These are phyloP conservation scores for Escovopsis sp. DNA, from an alignment of 2,329 filamentous ascomycete species.

Conservation along the genomic window DNA sequence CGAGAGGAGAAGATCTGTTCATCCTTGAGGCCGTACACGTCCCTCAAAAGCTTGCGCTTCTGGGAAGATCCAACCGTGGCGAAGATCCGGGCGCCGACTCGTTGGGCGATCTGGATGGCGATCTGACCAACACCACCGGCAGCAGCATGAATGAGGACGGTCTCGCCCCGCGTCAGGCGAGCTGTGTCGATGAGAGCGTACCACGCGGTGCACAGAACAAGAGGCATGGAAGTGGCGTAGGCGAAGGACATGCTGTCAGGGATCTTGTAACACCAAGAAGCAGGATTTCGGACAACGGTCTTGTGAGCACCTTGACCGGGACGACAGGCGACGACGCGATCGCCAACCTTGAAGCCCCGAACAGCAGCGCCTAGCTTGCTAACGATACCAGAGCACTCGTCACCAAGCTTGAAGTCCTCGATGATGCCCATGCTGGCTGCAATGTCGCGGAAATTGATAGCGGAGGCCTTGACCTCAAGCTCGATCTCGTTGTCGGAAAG, in stretches of 20 bases:
- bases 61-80: conserved; percentile 19
- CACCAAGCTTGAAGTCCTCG: conserved; percentile 9
- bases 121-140: conserved; percentile 23
- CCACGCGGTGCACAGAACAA: conserved; percentile 14
- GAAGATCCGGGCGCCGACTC: conserved; percentile 21
- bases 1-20: conserved; percentile 21
- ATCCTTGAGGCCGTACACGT: conserved; percentile 14
- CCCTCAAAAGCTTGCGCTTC: conserved; percentile 15
- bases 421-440: conserved; percentile 14
- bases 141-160: conserved; percentile 23
- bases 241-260: conserved; percentile 12
- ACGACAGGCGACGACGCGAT: conserved; percentile 14
- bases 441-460: conserved; percentile 23
- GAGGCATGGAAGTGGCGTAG: conserved; percentile 13
- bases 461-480: conserved; percentile 15
- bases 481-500: conserved; percentile 14
- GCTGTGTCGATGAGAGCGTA: conserved; percentile 14
- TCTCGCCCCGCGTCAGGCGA: conserved; percentile 9
- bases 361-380: conserved; percentile 8
- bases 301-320: conserved; percentile 11
- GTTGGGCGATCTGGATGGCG: conserved; percentile 21
- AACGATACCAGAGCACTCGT: conserved; percentile 15
- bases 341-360: conserved; percentile 14
- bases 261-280: conserved; percentile 15
- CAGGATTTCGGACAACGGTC: conserved; percentile 15